Conservation (phyloP, 2,329 filamentous ascomycete genomes). For the Colletotrichum sp. region DNA sequence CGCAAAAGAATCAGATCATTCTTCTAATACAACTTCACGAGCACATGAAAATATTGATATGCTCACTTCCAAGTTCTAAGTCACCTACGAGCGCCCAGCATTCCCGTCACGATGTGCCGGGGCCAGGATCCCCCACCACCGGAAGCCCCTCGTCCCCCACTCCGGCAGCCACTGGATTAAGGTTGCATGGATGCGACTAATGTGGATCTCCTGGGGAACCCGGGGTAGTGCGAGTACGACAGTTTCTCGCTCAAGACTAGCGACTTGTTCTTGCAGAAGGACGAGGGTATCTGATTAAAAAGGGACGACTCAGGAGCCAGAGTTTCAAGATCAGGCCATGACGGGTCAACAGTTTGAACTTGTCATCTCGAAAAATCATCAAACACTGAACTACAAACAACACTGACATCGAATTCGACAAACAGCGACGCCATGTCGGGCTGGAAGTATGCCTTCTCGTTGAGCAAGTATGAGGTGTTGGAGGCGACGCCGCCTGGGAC, state of each 20-base stretch:
- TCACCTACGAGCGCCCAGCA: background rate
- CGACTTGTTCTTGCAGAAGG: background rate
- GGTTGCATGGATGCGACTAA: background rate
- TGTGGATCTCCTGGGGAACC: constrained; percentile 14
- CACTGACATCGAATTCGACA: background rate
- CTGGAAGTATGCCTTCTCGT: constrained; percentile 26
- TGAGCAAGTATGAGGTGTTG: constrained; percentile 23
- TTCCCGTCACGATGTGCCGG: background rate
- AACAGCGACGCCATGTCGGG: background rate
- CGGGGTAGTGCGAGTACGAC: background rate
- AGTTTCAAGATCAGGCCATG: background rate
- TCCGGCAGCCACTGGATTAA: background rate
- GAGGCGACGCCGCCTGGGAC: constrained; percentile 24
- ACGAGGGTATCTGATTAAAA: background rate
- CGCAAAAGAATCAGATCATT: too few relatives aligned
- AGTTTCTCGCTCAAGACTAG: background rate
- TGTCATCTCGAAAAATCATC: background rate
- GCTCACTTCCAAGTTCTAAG: background rate
- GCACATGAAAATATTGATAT: background rate
- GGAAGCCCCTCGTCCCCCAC: constrained; percentile 19
- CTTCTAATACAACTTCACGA: too few relatives aligned
- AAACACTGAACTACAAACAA: background rate
- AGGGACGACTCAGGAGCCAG: background rate
- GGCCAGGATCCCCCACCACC: background rate
- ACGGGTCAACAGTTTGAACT: background rate